phyloP scores from a whole-genome alignment of 169 alveolate genomes.

The Haemoproteus tartakovskyi region DNA sequence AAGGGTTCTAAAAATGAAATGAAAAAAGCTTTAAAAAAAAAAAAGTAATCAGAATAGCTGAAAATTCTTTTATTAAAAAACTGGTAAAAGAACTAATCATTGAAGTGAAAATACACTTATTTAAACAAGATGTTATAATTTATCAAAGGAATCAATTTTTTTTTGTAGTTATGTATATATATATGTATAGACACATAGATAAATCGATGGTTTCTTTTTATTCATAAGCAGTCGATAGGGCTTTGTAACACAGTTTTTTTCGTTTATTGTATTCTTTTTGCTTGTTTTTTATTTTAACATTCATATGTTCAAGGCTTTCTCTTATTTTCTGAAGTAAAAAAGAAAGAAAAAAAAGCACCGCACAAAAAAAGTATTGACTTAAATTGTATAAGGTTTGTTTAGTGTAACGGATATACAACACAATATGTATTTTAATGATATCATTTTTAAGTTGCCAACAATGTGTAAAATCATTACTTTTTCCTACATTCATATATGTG shows the following conservation, averaged over 20 bases:
- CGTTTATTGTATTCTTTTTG: constrained; percentile 56
- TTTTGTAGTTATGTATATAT: constrained; percentile 3
- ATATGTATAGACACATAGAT: neutral
- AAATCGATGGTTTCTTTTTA: neutral
- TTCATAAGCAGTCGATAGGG: constrained; percentile 62
- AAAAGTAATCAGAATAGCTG: neutral
- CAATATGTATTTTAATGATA: too few relatives aligned
- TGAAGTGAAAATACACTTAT: too few relatives aligned
- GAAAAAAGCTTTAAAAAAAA: neutral
- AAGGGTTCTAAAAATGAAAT: neutral
- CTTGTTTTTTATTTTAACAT: constrained; percentile 29
- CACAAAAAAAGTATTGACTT: too few relatives aligned
- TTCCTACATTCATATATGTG: too few relatives aligned
- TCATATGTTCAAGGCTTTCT: constrained; percentile 48
- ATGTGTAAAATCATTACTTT: too few relatives aligned
- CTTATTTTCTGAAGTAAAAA: constrained; percentile 19
- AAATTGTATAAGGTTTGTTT: too few relatives aligned
- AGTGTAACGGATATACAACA: too few relatives aligned
- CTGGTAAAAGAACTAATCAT: too few relatives aligned
- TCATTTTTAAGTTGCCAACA: too few relatives aligned
- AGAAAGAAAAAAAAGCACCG: too few relatives aligned
- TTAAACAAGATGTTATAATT: too few relatives aligned
- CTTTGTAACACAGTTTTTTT: constrained; percentile 59
- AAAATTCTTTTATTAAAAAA: too few relatives aligned
- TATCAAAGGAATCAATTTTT: neutral